Base-by-base conservation (phyloP, 2,329 filamentous ascomycete genomes). In the Microthyrium microscopicum region DNA sequence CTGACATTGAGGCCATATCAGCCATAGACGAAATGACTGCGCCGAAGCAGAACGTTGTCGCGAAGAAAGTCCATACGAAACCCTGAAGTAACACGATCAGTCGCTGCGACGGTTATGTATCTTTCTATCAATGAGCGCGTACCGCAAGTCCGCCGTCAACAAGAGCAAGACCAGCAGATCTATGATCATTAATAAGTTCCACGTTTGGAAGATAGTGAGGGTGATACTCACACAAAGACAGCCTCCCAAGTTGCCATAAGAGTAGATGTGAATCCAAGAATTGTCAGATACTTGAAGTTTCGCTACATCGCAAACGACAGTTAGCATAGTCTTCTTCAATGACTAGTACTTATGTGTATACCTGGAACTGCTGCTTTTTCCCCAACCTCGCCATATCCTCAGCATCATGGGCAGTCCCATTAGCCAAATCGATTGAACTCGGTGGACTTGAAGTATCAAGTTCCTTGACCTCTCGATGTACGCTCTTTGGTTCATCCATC, bases 1-100 rank as follows among this genome's bases (percentile, higher is more conserved):
- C 13, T 9, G 35, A 32, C 39, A 41, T 41, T 3, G 39, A 41
- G 4, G 39, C 33, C 34, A 41, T 39, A 11, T 41, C 39, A 11
- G 39, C 39, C 34, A 41, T 38, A 4, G 37, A 39, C n/a, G 37
- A 29, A 16, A 40, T 37, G 11, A 34, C 29, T 13, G 26, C 29
- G 13, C 26, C 30, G 18, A 41, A 25, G 2, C 36, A 13, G 17
- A 27, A 7, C 9, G 28, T 26, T 1, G 34, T 33, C 8, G 5
- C 24, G 15, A 41, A 6, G 20, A 29, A 40, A 4, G 20, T 27
- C 37, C 34, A 41, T 4, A 41, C 28, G 20, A 37, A 11, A 16
- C 39, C 39, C 22, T 36, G 16, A 6, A 31, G 8, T 9, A 3
- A 30, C n/a, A 31, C 19, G 30, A 24, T 21, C 11, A 13, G 6